phyloP scores from a whole-genome alignment of 805 yeast species.

The Pichia manshurica region DNA sequence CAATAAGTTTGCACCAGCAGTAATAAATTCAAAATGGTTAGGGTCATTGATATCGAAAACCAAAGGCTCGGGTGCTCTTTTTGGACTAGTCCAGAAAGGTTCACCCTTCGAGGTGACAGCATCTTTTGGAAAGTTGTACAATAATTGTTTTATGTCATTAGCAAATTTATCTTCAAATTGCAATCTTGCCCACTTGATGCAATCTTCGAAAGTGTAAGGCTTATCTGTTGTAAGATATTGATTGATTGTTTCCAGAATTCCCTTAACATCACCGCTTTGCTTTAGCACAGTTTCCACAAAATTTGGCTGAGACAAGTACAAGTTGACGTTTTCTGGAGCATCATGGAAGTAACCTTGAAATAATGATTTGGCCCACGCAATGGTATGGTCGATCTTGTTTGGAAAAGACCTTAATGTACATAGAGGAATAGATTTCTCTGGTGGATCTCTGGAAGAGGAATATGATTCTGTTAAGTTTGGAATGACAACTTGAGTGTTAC shows the following conservation, averaged over 20 bases:
- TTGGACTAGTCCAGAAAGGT: constrained; percentile 97
- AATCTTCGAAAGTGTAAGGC: constrained; percentile 88
- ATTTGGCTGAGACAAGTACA: constrained; percentile 85
- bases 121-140: constrained; percentile 92
- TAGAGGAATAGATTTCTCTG: constrained; percentile 94
- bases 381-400: constrained; percentile 95
- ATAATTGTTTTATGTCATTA: constrained; percentile 82
- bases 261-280: constrained; percentile 87
- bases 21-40: constrained; percentile 77
- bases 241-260: constrained; percentile 74
- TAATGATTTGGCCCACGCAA: constrained; percentile 96
- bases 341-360: constrained; percentile 90
- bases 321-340: constrained; percentile 87
- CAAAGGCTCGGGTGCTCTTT: constrained; percentile 90
- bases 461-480: constrained; percentile 94
- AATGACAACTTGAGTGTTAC: constrained; percentile 93
- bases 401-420: constrained; percentile 98
- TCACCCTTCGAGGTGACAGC: constrained; percentile 86
- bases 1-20: constrained; percentile 85
- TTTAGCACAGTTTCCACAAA: constrained; percentile 87
- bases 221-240: constrained; percentile 64
- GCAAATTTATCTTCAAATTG: constrained; percentile 83
- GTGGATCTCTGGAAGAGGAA: constrained; percentile 96
- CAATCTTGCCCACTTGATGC: constrained; percentile 89
- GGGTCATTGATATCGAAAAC: constrained; percentile 66